Base-by-base conservation (phyloP, 768 basidiomycete genomes). In the Pleurotus giganteus region DNA sequence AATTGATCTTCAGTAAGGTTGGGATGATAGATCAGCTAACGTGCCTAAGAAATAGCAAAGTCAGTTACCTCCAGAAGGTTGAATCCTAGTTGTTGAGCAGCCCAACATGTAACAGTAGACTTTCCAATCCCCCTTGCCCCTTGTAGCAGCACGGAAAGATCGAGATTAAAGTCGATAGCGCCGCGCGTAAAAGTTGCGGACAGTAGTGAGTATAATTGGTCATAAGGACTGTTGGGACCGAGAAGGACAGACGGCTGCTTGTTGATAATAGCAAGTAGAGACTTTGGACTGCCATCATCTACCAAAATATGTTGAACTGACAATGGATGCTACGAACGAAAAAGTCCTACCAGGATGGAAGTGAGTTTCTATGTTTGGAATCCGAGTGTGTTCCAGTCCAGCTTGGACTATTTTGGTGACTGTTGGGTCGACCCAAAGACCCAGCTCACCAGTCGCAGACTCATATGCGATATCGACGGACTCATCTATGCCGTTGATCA, bases 91-190 rank as follows among this genome's bases (percentile, higher is more conserved):
- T 70, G 70, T 44, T 78, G 76, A 4, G 87, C 81, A 11, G 86
- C 81, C 68, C 71, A 74, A 4, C 68, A 66, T 0, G 85, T 80
- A 4, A 80, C 70, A 0, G 86, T 86, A 57, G 82, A 83, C 71
- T 98, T 98, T 2, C 97, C 96, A 1, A 77, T 74, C 1, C 95
- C 94, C 53, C 88, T 74, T 0, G 84, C 75, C 0, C 96, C 96
- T 58, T 87, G 88, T 36, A 98, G 65, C 1, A 97, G 71, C 6
- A 95, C 72, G 0, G 89, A 85, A 7, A 93, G 69, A 42, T 83
- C 80, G 2, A 94, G 71, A 44, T 80, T 74, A 54, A 85, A 88
- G 50, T 81, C 75, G 13, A 81, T 66, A 2, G 86, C 82, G 31
- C 77, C 70, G 3, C 77, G 77, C 1, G 80, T 74, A 11, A 88